Evolutionary conservation across 2,329 filamentous ascomycete species (phyloP).

Genomic region (Huntiella bhutanensis): DNA sequence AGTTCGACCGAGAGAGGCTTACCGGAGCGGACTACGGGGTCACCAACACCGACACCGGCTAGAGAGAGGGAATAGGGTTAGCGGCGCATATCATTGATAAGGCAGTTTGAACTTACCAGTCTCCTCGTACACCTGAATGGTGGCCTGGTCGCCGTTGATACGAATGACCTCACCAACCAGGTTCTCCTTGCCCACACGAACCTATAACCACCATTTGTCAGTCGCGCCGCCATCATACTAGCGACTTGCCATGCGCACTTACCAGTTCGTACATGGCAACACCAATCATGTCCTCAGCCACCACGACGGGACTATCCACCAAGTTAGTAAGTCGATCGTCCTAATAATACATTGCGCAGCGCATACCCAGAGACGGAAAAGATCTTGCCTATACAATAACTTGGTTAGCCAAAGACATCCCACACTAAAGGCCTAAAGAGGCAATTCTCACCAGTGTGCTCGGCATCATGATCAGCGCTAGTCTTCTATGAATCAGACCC

Average conservation of each 20-base stretch:
- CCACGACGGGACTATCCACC: slow-evolving; percentile 57
- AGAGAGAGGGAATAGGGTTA: slow-evolving; percentile 11
- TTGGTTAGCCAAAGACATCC: not conserved
- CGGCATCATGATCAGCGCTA: slow-evolving; percentile 9
- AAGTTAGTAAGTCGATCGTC: slow-evolving; percentile 17
- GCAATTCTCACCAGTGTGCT: slow-evolving; percentile 7
- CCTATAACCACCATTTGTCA: slow-evolving; percentile 28
- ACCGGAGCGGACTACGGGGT: slow-evolving; percentile 75
- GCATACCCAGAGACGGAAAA: slow-evolving; percentile 43
- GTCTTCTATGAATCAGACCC: slow-evolving; percentile 1
- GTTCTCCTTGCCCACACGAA: slow-evolving; percentile 78
- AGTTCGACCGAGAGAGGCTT: slow-evolving; percentile 96
- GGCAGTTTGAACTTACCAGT: slow-evolving; percentile 44
- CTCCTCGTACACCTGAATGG: slow-evolving; percentile 98
- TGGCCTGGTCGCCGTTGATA: slow-evolving; percentile 86
- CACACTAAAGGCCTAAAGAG: not conserved
- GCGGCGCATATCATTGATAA: not conserved
- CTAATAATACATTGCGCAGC: slow-evolving; percentile 3
- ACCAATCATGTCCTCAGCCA: slow-evolving; percentile 96
- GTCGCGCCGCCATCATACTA: slow-evolving; percentile 1
- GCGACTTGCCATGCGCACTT: slow-evolving; percentile 19
- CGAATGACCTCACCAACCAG: slow-evolving; percentile 96
- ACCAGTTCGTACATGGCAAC: slow-evolving; percentile 99
- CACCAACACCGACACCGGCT: slow-evolving; percentile 91
- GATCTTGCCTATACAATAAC: slow-evolving; percentile 31